Evolutionary conservation across 2,329 filamentous ascomycete species (phyloP), one percentile per base, ranked within the genome.

Genomic region (Calonectria henricotiae): DNA sequence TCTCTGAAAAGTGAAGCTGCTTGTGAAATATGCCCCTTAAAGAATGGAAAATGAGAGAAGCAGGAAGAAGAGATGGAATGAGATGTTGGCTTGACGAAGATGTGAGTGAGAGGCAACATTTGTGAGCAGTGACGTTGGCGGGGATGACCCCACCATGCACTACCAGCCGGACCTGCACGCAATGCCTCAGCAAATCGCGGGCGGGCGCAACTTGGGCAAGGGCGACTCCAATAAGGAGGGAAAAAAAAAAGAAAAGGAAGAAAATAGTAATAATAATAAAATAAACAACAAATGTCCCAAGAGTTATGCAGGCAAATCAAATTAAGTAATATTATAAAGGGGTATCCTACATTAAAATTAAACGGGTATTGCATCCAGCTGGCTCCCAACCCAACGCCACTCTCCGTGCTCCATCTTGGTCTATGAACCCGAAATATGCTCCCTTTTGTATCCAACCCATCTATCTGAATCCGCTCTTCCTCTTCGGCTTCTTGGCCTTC

Each of bases 401-500:
- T 51, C 25, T 51, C 17, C 2, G 12, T 6, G 20, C n/a, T 37
- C 32, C 8, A 43, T 43, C 41, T 43, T 7, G 15, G 25, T 49
- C 5, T 30, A 23, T 23, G 30, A 25, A 23, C 5, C 51, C 5
- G 27, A 37, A 65, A 55, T 41, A 41, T 17, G 58, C 17, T 27
- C 47, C n/a, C 47, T 17, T 15, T 15, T 20, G 17, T 37, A 32
- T 25, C 12, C 12, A 25, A 27, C 35, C n/a, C n/a, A 32, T 68
- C 72, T 65, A 83, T 73, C 81, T 81, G 67, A 86, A 86, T 0
- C 84, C 84, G 11, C 80, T 82, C 76, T 80, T 83, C 76, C 81
- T 83, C 78, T 85, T 85, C 17, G 73, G 69, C 76, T 86, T 87
- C 79, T 86, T 86, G 64, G 79, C 82, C 71, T 79, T 81, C 69